A percentile compares a stretch with the other conserved stretches of the same genome.
Conservation (phyloP, 768 basidiomycete species). For the Hypholoma fasciculare region DNA sequence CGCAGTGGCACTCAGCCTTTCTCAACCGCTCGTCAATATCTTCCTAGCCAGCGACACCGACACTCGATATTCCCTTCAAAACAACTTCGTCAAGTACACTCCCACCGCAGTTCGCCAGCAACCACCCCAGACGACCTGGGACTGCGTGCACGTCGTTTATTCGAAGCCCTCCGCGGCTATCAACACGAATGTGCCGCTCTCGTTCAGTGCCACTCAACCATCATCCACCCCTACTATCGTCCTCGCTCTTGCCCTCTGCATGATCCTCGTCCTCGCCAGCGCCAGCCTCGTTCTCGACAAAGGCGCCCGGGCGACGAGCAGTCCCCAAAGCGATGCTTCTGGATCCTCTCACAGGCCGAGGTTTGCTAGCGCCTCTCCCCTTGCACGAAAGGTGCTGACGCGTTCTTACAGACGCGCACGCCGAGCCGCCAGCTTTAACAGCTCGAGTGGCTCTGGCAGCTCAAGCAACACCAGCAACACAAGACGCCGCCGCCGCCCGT, state of each 20-base stretch:
- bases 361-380: not conserved
- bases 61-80: no score
- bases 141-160: no score
- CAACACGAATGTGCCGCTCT: not conserved
- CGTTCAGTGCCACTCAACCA: not conserved
- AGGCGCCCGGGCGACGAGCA: not conserved
- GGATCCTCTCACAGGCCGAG: not conserved
- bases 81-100: no score
- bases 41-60: no score
- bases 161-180: no score
- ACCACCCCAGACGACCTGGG: no score
- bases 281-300: not conserved
- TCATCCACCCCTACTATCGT: not conserved
- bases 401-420: not conserved
- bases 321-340: not conserved
- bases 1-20: no score
- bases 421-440: not conserved
- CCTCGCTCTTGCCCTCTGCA: not conserved
- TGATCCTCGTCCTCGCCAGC: not conserved
- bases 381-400: not conserved
- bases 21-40: no score
- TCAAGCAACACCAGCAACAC: not conserved
- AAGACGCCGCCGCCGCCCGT: not conserved
- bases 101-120: no score
- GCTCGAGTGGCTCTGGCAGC: not conserved